Percentiles rank a stretch among this genome's conserved stretches.
phyloP scores from a whole-genome alignment of 139 green algal species.

The Tetradesmus lagerheimii region DNA sequence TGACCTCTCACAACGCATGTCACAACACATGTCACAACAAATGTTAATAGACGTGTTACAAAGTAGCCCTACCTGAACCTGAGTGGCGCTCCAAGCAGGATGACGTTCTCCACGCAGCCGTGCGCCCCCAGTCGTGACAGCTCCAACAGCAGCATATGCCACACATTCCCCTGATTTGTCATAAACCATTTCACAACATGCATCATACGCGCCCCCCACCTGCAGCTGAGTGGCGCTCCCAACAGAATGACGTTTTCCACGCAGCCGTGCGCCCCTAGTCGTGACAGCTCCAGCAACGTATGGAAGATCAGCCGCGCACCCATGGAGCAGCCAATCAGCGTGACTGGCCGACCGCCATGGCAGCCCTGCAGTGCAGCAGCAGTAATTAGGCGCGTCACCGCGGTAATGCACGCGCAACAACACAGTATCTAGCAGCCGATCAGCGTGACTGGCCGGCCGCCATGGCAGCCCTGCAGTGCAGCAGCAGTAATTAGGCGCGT shows the following conservation, averaged over 20 bases:
- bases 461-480: slow-evolving; percentile 60
- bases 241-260: slow-evolving; percentile 86
- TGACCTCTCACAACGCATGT: slow-evolving; percentile 22
- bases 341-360: slow-evolving; percentile 78
- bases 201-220: no score
- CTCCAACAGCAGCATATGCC: not conserved
- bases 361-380: slow-evolving; percentile 48
- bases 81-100: slow-evolving; percentile 85
- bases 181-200: no score
- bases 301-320: slow-evolving; percentile 82
- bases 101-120: slow-evolving; percentile 80
- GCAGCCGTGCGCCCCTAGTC: slow-evolving; percentile 57
- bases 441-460: slow-evolving; percentile 75
- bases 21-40: not conserved
- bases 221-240: slow-evolving; percentile 74
- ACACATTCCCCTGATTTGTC: not conserved
- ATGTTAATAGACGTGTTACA: not conserved
- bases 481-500: not conserved
- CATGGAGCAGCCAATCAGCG: slow-evolving; percentile 70
- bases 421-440: slow-evolving; percentile 48
- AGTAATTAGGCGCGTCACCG: no score
- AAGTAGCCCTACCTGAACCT: slow-evolving; percentile 41
- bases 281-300: slow-evolving; percentile 83
- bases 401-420: no score
- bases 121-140: not conserved